These are phyloP conservation scores for Pestalotiopsis sp. DNA, from an alignment of 2,329 filamentous ascomycete species.

Conservation along the genomic window DNA sequence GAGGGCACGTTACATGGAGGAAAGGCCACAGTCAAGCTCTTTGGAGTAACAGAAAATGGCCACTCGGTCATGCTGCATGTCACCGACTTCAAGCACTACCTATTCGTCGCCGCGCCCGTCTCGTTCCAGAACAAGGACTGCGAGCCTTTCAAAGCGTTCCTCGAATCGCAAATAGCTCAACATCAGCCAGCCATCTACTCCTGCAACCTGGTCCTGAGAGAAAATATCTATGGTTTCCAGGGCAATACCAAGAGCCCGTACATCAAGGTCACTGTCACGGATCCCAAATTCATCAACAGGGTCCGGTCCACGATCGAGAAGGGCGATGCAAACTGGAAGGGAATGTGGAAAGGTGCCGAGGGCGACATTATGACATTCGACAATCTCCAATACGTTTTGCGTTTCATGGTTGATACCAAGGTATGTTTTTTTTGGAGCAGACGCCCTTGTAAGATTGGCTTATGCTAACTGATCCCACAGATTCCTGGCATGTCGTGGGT, in stretches of 20 bases:
- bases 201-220: conserved; percentile 78
- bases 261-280: conserved; percentile 88
- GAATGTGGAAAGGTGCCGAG: conserved; percentile 74
- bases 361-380: conserved; percentile 88
- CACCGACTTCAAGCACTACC: conserved; percentile 92
- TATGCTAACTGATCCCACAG: conserved; percentile 38
- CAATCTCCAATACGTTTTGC: conserved; percentile 89
- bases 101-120: conserved; percentile 87
- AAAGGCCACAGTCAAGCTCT: conserved; percentile 80
- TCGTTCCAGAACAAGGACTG: conserved; percentile 80
- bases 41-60: conserved; percentile 82
- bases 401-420: conserved; percentile 98
- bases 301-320: conserved; percentile 76
- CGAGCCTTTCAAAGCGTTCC: conserved; percentile 73
- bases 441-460: background rate
- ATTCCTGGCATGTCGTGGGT: conserved; percentile 98
- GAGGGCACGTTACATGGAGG: conserved; percentile 83
- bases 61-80: conserved; percentile 95
- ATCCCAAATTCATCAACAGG: conserved; percentile 80
- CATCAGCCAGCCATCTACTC: conserved; percentile 76
- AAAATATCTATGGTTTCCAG: conserved; percentile 93
- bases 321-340: conserved; percentile 83
- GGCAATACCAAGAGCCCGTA: conserved; percentile 92
- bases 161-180: conserved; percentile 78
- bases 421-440: conserved; percentile 41